A percentile compares a stretch with the other conserved stretches of the same genome.
phyloP scores from a whole-genome alignment of 176 grass and related monocot species.

The Bromus sterilis region DNA sequence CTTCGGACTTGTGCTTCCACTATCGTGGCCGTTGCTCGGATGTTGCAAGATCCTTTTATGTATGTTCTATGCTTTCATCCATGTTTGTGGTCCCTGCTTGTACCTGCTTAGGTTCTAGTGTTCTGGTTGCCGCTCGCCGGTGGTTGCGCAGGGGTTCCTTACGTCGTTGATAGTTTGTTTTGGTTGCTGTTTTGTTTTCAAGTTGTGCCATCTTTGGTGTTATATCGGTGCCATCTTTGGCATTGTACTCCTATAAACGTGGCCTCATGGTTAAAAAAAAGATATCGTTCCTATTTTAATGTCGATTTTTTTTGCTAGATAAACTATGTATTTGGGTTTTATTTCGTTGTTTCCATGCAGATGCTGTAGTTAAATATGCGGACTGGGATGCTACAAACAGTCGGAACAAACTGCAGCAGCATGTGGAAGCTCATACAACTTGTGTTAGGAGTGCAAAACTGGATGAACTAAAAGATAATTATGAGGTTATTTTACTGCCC shows the following conservation, averaged over 20 bases:
- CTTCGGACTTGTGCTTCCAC: background rate
- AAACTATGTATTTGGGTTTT: background rate
- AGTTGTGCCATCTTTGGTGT: too few relatives aligned
- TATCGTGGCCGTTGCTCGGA: background rate
- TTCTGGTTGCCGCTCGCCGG: background rate
- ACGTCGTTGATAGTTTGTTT: background rate
- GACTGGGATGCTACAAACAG: slow-evolving; percentile 59
- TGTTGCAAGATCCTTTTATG: background rate
- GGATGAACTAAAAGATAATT: slow-evolving; percentile 52
- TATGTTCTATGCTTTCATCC: background rate
- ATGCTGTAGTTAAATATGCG: slow-evolving; percentile 40
- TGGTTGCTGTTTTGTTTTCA: background rate
- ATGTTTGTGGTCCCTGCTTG: background rate
- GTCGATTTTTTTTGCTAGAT: background rate
- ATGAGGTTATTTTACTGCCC: slow-evolving; percentile 47
- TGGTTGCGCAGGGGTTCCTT: background rate
- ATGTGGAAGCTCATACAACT: slow-evolving; percentile 52
- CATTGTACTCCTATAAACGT: background rate
- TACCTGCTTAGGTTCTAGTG: background rate
- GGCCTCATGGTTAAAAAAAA: background rate
- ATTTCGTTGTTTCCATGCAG: slow-evolving; percentile 31
- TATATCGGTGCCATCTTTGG: background rate
- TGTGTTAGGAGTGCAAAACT: slow-evolving; percentile 44
- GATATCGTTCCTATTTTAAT: background rate
- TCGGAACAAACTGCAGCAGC: slow-evolving; percentile 50